Evolutionary conservation across 2,329 filamentous ascomycete genomes (phyloP), one percentile per base, ranked within the genome.

Genomic region (Byssothecium circinans): DNA sequence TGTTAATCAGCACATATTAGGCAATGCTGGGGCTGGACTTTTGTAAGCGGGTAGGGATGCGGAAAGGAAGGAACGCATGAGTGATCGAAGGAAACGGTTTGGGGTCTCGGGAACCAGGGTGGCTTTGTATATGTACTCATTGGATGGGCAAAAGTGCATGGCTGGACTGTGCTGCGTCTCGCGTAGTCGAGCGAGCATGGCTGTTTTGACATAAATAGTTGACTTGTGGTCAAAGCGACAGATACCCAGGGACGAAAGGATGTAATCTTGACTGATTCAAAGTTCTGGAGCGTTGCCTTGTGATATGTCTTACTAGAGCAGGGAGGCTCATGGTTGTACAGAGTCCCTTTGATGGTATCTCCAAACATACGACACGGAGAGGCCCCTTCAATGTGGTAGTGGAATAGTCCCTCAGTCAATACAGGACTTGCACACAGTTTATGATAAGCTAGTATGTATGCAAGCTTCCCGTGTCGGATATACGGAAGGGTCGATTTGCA

Each of bases 1-100:
- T 29, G 74, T 78, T 20, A 74, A 74, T 41, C 72, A 75, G 61
- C 62, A 76, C 45, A 72, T 67, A 7, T 29, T 72, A n/a, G 68
- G 68, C 18, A 58, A 48, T 41, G 65, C 65, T n/a, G 68, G 68
- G 10, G 54, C 53, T 20, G 50, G 59, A n/a, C 34, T 67, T 35
- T 52, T 68, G 4, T 68, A 46, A 66, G 20, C 17, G 11, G 32
- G 15, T 17, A 14, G 14, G 32, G 12, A 14, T 7, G 14, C 29
- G 6, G 19, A n/a, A 42, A 8, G 40, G 30, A 17, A 10, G 23
- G 17, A 15, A 23, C 6, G 19, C 6, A 11, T 25, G 2, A 3
- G 4, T 4, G 8, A 20, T 25, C 17, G 6, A 23, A 22, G 14
- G 22, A 17, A 25, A 3, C n/a, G 15, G 18, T 22, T 38, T 6